These are phyloP conservation scores for Symbiodinium natans DNA, from an alignment of 73 alveolate genomes.

Conservation along the genomic window DNA sequence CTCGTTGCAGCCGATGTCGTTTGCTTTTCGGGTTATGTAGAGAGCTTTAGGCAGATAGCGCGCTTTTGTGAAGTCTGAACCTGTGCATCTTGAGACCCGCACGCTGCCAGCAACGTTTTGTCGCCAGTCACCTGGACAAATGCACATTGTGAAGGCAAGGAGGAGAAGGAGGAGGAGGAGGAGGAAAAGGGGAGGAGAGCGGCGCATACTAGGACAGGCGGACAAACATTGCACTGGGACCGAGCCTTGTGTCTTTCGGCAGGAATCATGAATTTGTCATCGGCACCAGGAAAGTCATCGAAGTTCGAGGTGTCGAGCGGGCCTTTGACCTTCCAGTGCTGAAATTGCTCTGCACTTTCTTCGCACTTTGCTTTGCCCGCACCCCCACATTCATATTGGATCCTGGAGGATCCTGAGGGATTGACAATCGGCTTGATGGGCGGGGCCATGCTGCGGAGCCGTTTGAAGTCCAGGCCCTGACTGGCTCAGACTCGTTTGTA, in stretches of 20 bases:
- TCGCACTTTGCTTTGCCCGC: no score
- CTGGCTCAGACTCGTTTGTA: no score
- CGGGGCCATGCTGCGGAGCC: slow-evolving; percentile 66
- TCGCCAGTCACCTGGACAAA: neutral
- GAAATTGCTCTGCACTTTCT: neutral
- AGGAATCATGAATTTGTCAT: slow-evolving; percentile 40
- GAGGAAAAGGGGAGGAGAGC: no score
- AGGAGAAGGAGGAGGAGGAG: no score
- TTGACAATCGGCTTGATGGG: slow-evolving; percentile 67
- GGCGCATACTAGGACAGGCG: no score
- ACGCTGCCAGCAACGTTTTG: slow-evolving; percentile 65
- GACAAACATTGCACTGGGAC: neutral
- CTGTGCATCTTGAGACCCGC: neutral
- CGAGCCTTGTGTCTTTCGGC: slow-evolving; percentile 70
- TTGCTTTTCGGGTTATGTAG: no score
- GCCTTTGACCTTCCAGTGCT: slow-evolving; percentile 33
- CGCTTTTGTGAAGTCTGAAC: no score
- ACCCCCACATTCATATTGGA: no score
- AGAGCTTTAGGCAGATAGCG: no score
- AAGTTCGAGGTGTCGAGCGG: slow-evolving; percentile 84
- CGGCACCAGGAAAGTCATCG: slow-evolving; percentile 69
- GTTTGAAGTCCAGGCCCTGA: slow-evolving; percentile 76
- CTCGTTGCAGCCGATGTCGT: no score
- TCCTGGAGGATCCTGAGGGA: no score
- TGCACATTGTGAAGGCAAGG: neutral